Percentiles rank a stretch among this genome's conserved stretches.
phyloP scores from a whole-genome alignment of 306 rosid species.

The Citrullus colocynthis region DNA sequence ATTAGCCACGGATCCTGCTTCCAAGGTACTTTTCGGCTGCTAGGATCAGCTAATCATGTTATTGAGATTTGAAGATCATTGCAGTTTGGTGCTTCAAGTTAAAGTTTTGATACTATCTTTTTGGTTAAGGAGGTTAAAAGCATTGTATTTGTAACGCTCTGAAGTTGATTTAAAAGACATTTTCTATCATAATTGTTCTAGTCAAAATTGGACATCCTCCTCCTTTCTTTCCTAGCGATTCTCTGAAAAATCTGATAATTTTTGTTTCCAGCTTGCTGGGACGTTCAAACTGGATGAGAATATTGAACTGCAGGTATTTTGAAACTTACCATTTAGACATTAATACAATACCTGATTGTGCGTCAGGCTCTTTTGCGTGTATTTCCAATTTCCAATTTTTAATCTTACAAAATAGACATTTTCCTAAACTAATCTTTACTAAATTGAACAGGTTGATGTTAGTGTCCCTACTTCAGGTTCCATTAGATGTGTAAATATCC shows the following conservation, averaged over 20 bases:
- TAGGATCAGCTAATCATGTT: background rate
- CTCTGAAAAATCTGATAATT: slow-evolving; percentile 10
- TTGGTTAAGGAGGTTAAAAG: background rate
- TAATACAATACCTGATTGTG: slow-evolving; percentile 2
- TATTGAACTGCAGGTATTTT: slow-evolving; percentile 68
- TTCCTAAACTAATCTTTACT: slow-evolving; percentile 19
- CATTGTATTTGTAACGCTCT: background rate
- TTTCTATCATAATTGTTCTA: background rate
- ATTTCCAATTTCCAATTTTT: background rate
- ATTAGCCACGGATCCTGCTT: slow-evolving; percentile 35
- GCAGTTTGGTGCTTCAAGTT: background rate
- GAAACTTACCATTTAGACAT: background rate
- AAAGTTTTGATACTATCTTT: background rate
- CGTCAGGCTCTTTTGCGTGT: background rate
- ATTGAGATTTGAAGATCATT: background rate
- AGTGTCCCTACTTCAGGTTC: slow-evolving; percentile 39
- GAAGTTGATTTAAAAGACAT: background rate
- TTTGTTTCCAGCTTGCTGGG: slow-evolving; percentile 45
- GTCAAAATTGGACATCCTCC: background rate
- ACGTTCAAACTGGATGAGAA: slow-evolving; percentile 75
- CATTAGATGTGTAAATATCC: slow-evolving; percentile 38
- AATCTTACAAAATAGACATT: slow-evolving; percentile 4
- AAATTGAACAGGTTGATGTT: slow-evolving; percentile 55
- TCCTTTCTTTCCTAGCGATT: background rate
- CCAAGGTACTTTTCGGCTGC: slow-evolving; percentile 33